phyloP scores from a whole-genome alignment of 177 flowering plant genomes.

The Telopea speciosissima region DNA sequence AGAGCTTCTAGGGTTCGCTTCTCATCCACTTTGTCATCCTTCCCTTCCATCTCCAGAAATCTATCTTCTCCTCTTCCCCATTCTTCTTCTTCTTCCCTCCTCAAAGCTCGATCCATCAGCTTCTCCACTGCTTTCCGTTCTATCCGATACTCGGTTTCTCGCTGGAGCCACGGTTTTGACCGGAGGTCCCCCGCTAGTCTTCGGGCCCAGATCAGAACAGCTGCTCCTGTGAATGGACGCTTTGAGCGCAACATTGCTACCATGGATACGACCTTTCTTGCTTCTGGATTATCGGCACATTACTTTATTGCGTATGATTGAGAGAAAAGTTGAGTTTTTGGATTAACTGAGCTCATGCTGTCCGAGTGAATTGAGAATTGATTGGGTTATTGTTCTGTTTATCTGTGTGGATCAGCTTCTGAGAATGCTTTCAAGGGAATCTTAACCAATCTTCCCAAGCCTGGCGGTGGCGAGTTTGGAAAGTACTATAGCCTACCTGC shows the following conservation, averaged over 20 bases:
- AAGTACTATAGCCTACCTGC: conserved; percentile 70
- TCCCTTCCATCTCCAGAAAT: conserved; percentile 11
- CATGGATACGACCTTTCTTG: conserved; percentile 44
- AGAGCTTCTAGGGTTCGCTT: conserved; percentile 31
- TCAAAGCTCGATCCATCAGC: conserved; percentile 21
- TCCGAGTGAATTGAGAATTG: neutral
- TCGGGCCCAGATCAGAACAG: conserved; percentile 52
- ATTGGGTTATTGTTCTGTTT: conserved; percentile 1
- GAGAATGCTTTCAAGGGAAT: conserved; percentile 71
- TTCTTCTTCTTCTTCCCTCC: conserved; percentile 7
- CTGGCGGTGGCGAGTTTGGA: conserved; percentile 91
- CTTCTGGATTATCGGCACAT: neutral
- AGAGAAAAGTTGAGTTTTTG: neutral
- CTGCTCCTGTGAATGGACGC: conserved; percentile 40
- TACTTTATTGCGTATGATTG: too few species aligned
- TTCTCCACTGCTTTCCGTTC: conserved; percentile 24
- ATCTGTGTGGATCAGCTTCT: conserved; percentile 48
- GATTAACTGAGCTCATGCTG: neutral
- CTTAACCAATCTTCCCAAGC: conserved; percentile 78
- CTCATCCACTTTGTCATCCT: conserved; percentile 14
- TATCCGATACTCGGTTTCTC: conserved; percentile 19
- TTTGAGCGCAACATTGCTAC: conserved; percentile 58
- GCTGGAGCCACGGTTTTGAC: conserved; percentile 51
- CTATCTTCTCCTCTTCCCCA: conserved; percentile 1
- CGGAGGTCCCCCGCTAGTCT: conserved; percentile 55